These are phyloP conservation scores for Voacanga thouarsii DNA, from an alignment of 257 asterid species.

Conservation along the genomic window DNA sequence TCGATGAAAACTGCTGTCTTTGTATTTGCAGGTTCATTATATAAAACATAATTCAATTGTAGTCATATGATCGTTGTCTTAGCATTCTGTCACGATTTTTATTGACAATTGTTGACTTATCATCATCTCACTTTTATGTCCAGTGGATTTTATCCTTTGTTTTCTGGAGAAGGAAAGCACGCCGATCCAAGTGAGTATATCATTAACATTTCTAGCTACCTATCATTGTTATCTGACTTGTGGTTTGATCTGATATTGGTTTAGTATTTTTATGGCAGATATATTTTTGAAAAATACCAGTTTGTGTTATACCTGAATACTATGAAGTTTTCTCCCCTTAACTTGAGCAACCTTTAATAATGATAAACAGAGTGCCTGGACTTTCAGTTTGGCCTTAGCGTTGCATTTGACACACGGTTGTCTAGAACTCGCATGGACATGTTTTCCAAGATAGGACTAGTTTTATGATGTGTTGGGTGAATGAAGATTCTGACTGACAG, in stretches of 20 bases:
- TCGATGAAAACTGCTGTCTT: background rate
- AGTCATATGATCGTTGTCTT: background rate
- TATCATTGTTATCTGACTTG: background rate
- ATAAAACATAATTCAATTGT: background rate
- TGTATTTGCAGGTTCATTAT: background rate
- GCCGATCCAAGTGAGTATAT: slow-evolving; percentile 69
- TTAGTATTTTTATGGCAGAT: background rate
- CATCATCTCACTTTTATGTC: slow-evolving; percentile 25
- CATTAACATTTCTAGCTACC: background rate
- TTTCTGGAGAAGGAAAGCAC: slow-evolving; percentile 73
- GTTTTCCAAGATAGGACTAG: background rate
- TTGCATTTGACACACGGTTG: background rate
- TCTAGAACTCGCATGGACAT: background rate
- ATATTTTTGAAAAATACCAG: background rate
- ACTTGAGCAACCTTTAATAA: too few species aligned
- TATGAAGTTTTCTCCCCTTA: background rate
- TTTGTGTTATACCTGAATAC: background rate
- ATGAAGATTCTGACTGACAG: background rate
- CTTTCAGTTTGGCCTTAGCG: background rate
- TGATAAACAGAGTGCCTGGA: background rate
- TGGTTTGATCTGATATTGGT: background rate
- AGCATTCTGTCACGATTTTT: background rate
- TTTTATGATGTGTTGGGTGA: background rate
- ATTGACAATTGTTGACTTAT: slow-evolving; percentile 29
- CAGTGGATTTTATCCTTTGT: slow-evolving; percentile 75